Evolutionary conservation across 371 early-diverging fungal genomes (phyloP).

Genomic region (Ordospora colligata): DNA sequence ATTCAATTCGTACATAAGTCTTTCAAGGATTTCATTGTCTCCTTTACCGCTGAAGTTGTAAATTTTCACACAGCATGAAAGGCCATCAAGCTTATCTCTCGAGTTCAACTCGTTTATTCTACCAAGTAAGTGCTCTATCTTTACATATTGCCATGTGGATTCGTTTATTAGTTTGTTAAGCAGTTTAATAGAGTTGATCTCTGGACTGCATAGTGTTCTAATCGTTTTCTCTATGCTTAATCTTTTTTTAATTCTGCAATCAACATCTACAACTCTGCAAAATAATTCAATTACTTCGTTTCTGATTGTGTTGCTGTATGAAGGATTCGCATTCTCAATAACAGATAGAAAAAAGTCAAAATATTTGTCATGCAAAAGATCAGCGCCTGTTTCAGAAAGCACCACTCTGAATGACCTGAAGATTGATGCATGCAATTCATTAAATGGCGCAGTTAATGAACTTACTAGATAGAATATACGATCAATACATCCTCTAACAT

Average conservation of each 20-base stretch:
- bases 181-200: not conserved
- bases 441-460: not conserved
- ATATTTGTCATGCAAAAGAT: not conserved
- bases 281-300: not conserved
- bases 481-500: not conserved
- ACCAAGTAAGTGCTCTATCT: not conserved
- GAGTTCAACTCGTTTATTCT: not conserved
- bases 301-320: not conserved
- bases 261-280: not conserved
- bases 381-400: not conserved
- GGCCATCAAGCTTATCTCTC: not conserved
- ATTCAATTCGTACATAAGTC: not conserved
- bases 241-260: not conserved
- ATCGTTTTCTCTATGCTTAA: not conserved
- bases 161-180: not conserved
- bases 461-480: not conserved
- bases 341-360: not conserved
- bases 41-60: not conserved
- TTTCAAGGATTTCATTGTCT: not conserved
- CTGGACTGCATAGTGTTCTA: not conserved
- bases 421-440: not conserved
- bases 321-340: not conserved
- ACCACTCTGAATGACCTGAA: not conserved
- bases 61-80: slow-evolving; percentile 2
- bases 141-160: not conserved